These are phyloP conservation scores for Coemansia sp. DNA, from an alignment of 192 early-diverging fungal species.

Conservation along the genomic window DNA sequence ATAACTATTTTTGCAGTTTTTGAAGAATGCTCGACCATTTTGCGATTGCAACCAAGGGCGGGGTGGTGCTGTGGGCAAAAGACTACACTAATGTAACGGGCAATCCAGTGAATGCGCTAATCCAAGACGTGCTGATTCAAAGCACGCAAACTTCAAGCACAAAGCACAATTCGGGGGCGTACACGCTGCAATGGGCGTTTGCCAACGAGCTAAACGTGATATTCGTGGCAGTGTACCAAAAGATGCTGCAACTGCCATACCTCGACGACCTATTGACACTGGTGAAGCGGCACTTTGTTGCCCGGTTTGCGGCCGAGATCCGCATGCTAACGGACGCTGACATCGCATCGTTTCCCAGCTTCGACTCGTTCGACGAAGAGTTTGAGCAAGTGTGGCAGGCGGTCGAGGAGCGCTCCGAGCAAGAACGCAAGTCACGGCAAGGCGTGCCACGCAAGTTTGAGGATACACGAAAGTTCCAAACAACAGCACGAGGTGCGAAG, in stretches of 20 bases:
- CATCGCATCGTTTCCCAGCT: constrained; percentile 30
- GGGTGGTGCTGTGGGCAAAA: constrained; percentile 83
- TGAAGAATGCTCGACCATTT: constrained; percentile 82
- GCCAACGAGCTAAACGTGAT: constrained; percentile 79
- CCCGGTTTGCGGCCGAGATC: constrained; percentile 54
- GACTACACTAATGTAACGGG: constrained; percentile 60
- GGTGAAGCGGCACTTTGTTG: constrained; percentile 67
- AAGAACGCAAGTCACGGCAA: constrained; percentile 43
- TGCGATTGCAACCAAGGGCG: constrained; percentile 80
- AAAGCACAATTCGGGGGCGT: constrained; percentile 62
- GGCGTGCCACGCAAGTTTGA: constrained; percentile 76
- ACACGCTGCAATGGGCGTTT: constrained; percentile 76
- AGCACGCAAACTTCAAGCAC: constrained; percentile 59
- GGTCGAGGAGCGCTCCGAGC: constrained; percentile 66
- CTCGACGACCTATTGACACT: constrained; percentile 78
- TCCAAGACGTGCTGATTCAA: constrained; percentile 80
- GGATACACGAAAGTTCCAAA: constrained; percentile 72
- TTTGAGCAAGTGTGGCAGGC: constrained; percentile 68
- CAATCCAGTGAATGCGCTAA: constrained; percentile 71
- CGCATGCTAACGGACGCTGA: constrained; percentile 21
- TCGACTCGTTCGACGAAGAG: constrained; percentile 62
- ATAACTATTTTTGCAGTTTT: background rate
- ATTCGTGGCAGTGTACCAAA: constrained; percentile 85
- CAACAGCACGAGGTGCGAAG: constrained; percentile 61
- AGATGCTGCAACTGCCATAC: constrained; percentile 81